Percentiles rank a stretch among this genome's conserved stretches.
phyloP scores from a whole-genome alignment of 805 yeast species.

The Starmerella bombicola region DNA sequence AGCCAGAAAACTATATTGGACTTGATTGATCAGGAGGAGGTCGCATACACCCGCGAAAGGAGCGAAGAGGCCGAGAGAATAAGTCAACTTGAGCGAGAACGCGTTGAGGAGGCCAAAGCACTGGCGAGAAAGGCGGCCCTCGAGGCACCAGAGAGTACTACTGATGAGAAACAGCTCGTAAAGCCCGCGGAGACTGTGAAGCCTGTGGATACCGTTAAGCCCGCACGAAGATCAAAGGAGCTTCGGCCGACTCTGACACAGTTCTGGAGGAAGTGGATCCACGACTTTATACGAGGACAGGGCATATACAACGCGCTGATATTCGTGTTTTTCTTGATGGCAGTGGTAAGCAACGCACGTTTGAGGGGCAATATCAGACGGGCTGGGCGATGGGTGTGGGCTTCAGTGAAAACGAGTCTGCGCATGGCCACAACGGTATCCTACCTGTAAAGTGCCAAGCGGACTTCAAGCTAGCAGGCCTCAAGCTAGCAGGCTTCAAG shows the following conservation, averaged over 20 bases:
- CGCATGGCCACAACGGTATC: slow-evolving; percentile 19
- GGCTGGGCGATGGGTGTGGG: slow-evolving; percentile 15
- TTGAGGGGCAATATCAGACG: slow-evolving; percentile 2
- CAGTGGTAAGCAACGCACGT: slow-evolving; percentile 6
- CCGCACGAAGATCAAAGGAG: no score
- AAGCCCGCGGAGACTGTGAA: no score
- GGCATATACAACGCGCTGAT: slow-evolving; percentile 13
- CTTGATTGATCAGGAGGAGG: slow-evolving; percentile 5
- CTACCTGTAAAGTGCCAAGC: slow-evolving; percentile 8
- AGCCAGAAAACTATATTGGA: background rate
- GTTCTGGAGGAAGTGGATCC: slow-evolving; percentile 13
- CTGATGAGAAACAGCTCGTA: no score
- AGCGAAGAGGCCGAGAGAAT: background rate
- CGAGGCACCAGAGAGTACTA: background rate
- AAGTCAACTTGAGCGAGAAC: slow-evolving; percentile 4
- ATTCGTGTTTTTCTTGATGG: slow-evolving; percentile 6
- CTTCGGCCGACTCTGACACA: background rate
- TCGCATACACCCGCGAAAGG: background rate
- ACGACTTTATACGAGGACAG: slow-evolving; percentile 13
- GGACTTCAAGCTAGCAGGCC: no score
- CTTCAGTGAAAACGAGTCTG: slow-evolving; percentile 6
- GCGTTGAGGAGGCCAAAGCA: background rate
- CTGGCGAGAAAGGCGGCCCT: background rate
- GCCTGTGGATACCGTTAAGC: background rate
- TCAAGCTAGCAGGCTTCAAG: no score